Percentiles rank a stretch among this genome's conserved stretches.
Conservation (phyloP, 306 rosid species). For the Oxytropis ochrocephala region DNA sequence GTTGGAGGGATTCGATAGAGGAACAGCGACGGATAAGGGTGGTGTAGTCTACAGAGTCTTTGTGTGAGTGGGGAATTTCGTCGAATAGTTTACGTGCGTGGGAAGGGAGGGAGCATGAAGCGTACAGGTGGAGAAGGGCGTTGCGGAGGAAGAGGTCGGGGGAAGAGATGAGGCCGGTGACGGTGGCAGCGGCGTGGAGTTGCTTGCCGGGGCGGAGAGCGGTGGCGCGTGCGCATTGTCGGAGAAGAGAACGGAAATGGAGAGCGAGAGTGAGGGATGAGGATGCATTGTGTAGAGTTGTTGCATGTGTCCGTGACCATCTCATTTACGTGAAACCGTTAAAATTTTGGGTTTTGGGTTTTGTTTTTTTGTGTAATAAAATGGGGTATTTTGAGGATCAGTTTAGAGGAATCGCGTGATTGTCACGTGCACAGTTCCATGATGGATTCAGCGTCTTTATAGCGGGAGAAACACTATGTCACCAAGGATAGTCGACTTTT, state of each 20-base stretch:
- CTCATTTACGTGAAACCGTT: not conserved
- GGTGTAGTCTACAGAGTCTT: constrained; percentile 67
- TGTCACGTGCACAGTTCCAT: not conserved
- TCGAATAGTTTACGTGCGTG: constrained; percentile 46
- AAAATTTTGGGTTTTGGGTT: not conserved
- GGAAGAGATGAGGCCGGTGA: constrained; percentile 35
- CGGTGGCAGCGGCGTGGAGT: constrained; percentile 52
- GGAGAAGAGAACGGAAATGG: constrained; percentile 48
- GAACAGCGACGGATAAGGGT: constrained; percentile 41
- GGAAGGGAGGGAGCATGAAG: not conserved
- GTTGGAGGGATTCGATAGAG: constrained; percentile 33
- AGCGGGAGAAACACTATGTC: too few species aligned
- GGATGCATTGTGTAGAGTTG: not conserved
- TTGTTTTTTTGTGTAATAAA: not conserved
- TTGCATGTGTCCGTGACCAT: not conserved
- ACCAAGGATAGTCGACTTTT: too few species aligned
- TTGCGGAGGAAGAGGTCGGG: constrained; percentile 54
- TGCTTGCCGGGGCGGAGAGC: constrained; percentile 48
- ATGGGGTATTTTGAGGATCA: not conserved
- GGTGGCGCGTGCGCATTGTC: constrained; percentile 44
- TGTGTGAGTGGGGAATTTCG: constrained; percentile 54
- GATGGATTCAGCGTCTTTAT: too few species aligned
- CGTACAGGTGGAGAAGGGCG: constrained; percentile 51
- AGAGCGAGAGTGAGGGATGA: constrained; percentile 19
- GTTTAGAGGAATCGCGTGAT: not conserved